phyloP scores from a whole-genome alignment of 495 filamentous ascomycete species.

The Echria macrotheca region DNA sequence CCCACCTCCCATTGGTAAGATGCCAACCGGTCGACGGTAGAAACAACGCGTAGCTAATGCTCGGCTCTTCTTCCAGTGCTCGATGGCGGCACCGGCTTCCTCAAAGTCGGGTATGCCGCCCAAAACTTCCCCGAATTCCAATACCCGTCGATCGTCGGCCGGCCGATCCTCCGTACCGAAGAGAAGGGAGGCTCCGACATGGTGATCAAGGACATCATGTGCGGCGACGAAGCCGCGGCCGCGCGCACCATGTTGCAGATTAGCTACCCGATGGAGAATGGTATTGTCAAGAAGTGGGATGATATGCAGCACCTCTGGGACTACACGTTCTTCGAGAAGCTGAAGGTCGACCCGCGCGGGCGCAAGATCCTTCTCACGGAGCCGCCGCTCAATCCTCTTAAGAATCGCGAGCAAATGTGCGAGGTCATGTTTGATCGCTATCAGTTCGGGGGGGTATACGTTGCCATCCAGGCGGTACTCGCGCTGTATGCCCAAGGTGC shows the following conservation, averaged over 20 bases:
- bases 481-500: conserved; percentile 94
- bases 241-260: conserved; percentile 96
- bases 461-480: conserved; percentile 96
- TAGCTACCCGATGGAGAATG: conserved; percentile 98
- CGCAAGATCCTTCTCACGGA: conserved; percentile 98
- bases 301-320: conserved; percentile 99
- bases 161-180: conserved; percentile 94
- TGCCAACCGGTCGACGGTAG: not conserved
- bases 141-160: conserved; percentile 96
- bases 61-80: conserved; percentile 63
- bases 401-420: conserved; percentile 93
- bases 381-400: conserved; percentile 94
- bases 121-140: conserved; percentile 99
- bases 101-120: conserved; percentile 97
- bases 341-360: conserved; percentile 83
- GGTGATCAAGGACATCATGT: conserved; percentile 97
- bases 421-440: conserved; percentile 99
- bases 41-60: too few species aligned
- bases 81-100: conserved; percentile 99
- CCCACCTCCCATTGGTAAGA: conserved; percentile 25
- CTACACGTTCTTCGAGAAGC: conserved; percentile 95
- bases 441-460: conserved; percentile 93
- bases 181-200: conserved; percentile 60
- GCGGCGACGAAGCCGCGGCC: conserved; percentile 94
- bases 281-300: conserved; percentile 98